A percentile compares a stretch with the other conserved stretches of the same genome.
Evolutionary conservation across 2,329 filamentous ascomycete genomes (phyloP).

Genomic region (Ploettnerulaceae sp.): DNA sequence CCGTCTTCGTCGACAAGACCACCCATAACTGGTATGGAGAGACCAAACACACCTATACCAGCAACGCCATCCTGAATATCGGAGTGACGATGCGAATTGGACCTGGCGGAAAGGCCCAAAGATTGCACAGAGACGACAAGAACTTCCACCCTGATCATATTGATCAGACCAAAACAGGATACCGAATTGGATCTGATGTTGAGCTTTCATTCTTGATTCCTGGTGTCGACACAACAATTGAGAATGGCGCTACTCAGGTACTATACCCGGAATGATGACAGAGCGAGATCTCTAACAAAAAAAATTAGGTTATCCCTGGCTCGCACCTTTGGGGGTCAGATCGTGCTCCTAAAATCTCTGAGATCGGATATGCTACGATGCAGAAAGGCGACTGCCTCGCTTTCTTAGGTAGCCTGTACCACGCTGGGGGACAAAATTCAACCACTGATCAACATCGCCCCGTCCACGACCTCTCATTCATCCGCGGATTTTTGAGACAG

Average conservation of each 20-base stretch:
- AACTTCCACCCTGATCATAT: slow-evolving; percentile 17
- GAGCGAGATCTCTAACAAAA: not conserved
- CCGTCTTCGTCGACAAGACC: slow-evolving; percentile 28
- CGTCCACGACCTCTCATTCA: slow-evolving; percentile 19
- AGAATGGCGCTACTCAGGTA: slow-evolving; percentile 20
- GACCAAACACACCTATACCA: slow-evolving; percentile 30
- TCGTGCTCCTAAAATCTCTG: slow-evolving; percentile 10
- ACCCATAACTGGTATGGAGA: slow-evolving; percentile 30
- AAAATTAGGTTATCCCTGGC: slow-evolving; percentile 13
- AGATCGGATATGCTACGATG: slow-evolving; percentile 15
- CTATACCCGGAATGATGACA: not conserved
- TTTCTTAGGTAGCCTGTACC: slow-evolving; percentile 16
- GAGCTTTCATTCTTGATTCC: slow-evolving; percentile 18
- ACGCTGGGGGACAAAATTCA: slow-evolving; percentile 16
- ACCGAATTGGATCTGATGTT: slow-evolving; percentile 15
- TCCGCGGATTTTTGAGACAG: slow-evolving; percentile 15
- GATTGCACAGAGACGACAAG: slow-evolving; percentile 20
- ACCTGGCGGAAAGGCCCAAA: slow-evolving; percentile 19
- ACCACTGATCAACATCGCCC: slow-evolving; percentile 15
- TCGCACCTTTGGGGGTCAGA: slow-evolving; percentile 19
- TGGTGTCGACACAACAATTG: slow-evolving; percentile 15
- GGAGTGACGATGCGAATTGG: slow-evolving; percentile 25
- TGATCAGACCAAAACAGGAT: slow-evolving; percentile 18
- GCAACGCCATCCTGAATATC: slow-evolving; percentile 26
- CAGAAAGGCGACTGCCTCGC: slow-evolving; percentile 13